These are phyloP conservation scores for Maudiozyma saulgeensis DNA, from an alignment of 805 yeast species.

Conservation along the genomic window DNA sequence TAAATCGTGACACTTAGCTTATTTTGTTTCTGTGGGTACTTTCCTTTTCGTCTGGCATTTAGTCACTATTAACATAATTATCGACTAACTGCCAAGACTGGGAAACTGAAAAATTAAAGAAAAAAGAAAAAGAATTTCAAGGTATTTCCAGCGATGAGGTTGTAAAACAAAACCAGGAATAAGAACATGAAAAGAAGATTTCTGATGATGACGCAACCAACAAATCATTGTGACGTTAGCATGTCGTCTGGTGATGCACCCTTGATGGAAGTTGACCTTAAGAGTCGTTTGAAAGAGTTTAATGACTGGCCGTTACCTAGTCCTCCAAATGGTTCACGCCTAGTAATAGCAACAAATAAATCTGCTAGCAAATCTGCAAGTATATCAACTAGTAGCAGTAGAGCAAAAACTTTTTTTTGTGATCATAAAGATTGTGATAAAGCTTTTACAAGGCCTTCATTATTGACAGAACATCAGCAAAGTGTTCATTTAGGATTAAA, in stretches of 20 bases:
- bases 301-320: neutral
- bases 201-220: no score
- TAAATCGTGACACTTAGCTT: no score
- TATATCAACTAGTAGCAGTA: constrained; percentile 19
- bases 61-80: no score
- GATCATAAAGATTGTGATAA: constrained; percentile 59
- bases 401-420: constrained; percentile 59
- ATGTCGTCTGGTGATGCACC: neutral
- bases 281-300: neutral
- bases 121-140: no score
- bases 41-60: no score
- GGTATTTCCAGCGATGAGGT: no score
- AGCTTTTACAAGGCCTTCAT: constrained; percentile 70
- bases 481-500: constrained; percentile 63
- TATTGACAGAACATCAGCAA: constrained; percentile 72
- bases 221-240: no score
- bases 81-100: no score
- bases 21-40: no score
- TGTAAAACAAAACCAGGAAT: no score
- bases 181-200: no score
- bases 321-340: neutral
- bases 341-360: neutral
- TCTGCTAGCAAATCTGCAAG: neutral
- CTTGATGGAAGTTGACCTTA: neutral
- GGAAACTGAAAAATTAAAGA: no score